Conservation (phyloP, 2,329 filamentous ascomycete species). For the Mariannaea elegans region DNA sequence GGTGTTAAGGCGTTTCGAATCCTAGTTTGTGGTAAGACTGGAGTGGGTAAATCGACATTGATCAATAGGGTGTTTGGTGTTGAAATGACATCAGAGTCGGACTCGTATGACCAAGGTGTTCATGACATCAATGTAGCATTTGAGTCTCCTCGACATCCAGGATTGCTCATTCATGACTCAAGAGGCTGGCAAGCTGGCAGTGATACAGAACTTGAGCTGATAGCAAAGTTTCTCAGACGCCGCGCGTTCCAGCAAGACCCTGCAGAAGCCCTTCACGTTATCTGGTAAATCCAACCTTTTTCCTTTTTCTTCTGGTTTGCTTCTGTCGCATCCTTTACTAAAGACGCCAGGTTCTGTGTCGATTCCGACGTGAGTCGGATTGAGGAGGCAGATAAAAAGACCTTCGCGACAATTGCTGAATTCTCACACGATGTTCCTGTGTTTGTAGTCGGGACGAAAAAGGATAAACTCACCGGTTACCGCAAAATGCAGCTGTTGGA, state of each 20-base stretch:
- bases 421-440: constrained; percentile 39
- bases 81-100: constrained; percentile 36
- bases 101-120: constrained; percentile 36
- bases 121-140: constrained; percentile 40
- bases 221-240: constrained; percentile 39
- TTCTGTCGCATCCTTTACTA: not conserved
- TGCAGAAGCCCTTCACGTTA: constrained; percentile 36
- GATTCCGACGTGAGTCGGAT: constrained; percentile 38
- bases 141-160: constrained; percentile 36
- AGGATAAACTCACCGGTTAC: constrained; percentile 37
- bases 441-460: constrained; percentile 39
- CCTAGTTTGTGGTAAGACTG: constrained; percentile 37
- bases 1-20: constrained; percentile 39
- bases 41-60: constrained; percentile 38
- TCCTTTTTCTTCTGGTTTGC: rapidly evolving
- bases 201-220: constrained; percentile 35
- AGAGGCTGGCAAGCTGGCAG: constrained; percentile 39
- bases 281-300: constrained; percentile 16
- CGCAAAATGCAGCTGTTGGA: constrained; percentile 31
- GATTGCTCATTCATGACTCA: constrained; percentile 37
- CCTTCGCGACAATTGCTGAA: constrained; percentile 38
- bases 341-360: constrained; percentile 32
- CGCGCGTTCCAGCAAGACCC: constrained; percentile 38
- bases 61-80: constrained; percentile 41
- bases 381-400: constrained; percentile 39